Evolutionary conservation across 306 rosid genomes (phyloP), one percentile per base, ranked within the genome.

Genomic region (Cicer pinnatifidum): DNA sequence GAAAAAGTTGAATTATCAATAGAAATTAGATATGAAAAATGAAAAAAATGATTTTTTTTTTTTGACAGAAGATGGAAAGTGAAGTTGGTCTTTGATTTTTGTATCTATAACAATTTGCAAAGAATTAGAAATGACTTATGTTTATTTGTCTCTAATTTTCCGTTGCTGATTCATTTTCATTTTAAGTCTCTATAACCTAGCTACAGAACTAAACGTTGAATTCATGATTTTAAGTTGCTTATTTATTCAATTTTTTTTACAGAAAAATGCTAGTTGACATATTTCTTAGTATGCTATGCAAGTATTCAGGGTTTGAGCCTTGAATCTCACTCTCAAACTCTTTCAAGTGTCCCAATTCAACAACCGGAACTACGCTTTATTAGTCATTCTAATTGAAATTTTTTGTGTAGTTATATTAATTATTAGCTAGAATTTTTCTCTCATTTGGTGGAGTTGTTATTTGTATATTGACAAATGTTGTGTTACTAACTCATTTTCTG

Each of bases 401-500:
- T 52, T 7, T 15, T 52, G 4, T 16, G 59, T 52, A 11, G 9
- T 8, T 65, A 23, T 76, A 33, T 19, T 23, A 6, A 4, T 46
- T 67, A 19, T 39, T 51, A 13, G 10, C 12, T 48, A 53, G 45
- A 60, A 23, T 0, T 17, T 38, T 7, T 46, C 44, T 37, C 54
- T 8, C 72, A 52, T 23, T 67, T 28, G 71, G 12, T 63, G 68
- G 15, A 54, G 46, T 62, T 28, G 12, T 50, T 11, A 57, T 63
- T 1, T 48, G 61, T 33, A 35, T 72, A 9, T 52, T 44, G 53
- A 71, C 19, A 37, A 56, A 11, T 28, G 11, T 48, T 11, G 57
- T 73, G 19, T 16, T 68, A 56, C 64, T 78, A 80, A 82, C 38
- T 74, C 81, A 13, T 13, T 70, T 7, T 59, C 51, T 58, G 51